Conservation (phyloP, 2,329 filamentous ascomycete species). For the Emmonsia crescens region DNA sequence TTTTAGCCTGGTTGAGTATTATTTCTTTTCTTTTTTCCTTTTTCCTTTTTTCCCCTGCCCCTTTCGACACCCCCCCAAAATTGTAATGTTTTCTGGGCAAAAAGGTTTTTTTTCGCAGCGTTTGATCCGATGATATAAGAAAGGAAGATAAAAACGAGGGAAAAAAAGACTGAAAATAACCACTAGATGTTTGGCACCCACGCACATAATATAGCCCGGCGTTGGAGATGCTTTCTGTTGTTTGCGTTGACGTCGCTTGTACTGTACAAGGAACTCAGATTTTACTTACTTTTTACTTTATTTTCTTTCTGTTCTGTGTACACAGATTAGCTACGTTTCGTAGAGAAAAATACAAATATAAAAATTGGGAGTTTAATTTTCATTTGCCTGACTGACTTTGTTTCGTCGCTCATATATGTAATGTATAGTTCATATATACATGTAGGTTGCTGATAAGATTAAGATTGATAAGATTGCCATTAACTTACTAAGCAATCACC, state of each 20-base stretch:
- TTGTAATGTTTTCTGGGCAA: slow-evolving; percentile 7
- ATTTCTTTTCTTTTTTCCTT: not conserved
- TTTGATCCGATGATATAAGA: slow-evolving; percentile 10
- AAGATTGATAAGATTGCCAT: not conserved
- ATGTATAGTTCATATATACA: too few relatives aligned
- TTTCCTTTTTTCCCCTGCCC: not conserved
- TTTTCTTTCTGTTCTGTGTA: slow-evolving; percentile 8
- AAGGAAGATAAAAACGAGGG: slow-evolving; percentile 14
- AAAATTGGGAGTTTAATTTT: not conserved
- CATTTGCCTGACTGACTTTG: too few relatives aligned
- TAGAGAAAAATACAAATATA: slow-evolving; percentile 6
- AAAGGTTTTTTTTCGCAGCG: slow-evolving; percentile 7
- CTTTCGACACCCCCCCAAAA: slow-evolving; percentile 18
- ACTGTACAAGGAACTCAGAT: not conserved
- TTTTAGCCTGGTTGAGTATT: slow-evolving; percentile 10
- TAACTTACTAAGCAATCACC: not conserved
- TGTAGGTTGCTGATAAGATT: too few relatives aligned
- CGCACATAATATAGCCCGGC: slow-evolving; percentile 18
- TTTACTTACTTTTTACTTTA: not conserved
- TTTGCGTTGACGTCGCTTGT: not conserved
- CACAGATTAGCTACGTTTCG: slow-evolving; percentile 8
- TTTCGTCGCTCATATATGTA: too few relatives aligned
- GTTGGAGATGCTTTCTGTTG: slow-evolving; percentile 13
- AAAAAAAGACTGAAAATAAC: slow-evolving; percentile 13
- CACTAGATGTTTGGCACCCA: slow-evolving; percentile 17